A percentile compares a stretch with the other conserved stretches of the same genome.
phyloP scores from a whole-genome alignment of 257 asterid species.

The Nicotiana otophora region DNA sequence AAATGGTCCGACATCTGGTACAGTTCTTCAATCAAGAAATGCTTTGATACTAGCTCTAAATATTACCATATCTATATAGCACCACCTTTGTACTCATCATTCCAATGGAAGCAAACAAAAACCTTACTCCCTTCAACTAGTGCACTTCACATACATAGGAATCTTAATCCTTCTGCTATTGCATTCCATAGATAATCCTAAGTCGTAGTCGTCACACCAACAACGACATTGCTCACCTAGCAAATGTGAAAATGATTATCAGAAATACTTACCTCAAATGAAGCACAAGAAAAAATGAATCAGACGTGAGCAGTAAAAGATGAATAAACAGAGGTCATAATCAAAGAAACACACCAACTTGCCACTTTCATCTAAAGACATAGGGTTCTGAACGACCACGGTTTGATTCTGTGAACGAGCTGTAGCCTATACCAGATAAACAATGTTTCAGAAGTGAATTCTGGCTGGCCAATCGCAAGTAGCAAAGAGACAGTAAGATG shows the following conservation, averaged over 20 bases:
- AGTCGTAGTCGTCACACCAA: constrained; percentile 58
- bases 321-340: neutral
- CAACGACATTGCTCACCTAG: constrained; percentile 85
- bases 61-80: constrained; percentile 1
- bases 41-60: neutral
- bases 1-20: neutral
- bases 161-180: neutral
- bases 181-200: constrained; percentile 3
- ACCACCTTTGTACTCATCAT: neutral
- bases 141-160: neutral
- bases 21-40: neutral
- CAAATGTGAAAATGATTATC: neutral
- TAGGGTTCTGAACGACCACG: constrained; percentile 89
- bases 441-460: neutral
- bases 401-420: constrained; percentile 62
- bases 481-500: constrained; percentile 6
- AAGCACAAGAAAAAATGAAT: neutral
- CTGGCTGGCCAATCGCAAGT: neutral
- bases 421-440: constrained; percentile 39
- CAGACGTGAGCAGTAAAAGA: neutral
- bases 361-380: constrained; percentile 83
- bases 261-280: neutral
- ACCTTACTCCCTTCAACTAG: neutral
- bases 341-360: constrained; percentile 52
- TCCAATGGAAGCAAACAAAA: neutral